phyloP scores from a whole-genome alignment of 805 yeast genomes.

The Ogataea pini region DNA sequence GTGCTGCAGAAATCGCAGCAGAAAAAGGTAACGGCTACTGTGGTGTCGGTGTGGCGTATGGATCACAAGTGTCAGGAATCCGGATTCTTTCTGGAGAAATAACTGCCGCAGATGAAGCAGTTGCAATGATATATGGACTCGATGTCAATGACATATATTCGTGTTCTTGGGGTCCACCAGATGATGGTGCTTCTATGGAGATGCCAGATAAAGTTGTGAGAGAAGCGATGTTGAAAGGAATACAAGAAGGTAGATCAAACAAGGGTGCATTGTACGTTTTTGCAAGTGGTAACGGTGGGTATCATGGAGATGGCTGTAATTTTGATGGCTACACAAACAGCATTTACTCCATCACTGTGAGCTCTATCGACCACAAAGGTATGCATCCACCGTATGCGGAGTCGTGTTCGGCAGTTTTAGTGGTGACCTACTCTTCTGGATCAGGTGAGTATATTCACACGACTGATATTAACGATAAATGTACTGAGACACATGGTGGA shows the following conservation, averaged over 20 bases:
- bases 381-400: constrained; percentile 88
- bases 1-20: constrained; percentile 97
- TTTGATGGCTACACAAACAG: constrained; percentile 97
- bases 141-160: constrained; percentile 91
- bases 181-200: constrained; percentile 84
- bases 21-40: constrained; percentile 79
- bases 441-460: constrained; percentile 87
- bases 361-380: constrained; percentile 88
- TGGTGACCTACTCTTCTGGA: constrained; percentile 90
- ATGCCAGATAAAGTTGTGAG: constrained; percentile 79
- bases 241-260: constrained; percentile 74
- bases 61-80: constrained; percentile 83
- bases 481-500: constrained; percentile 85
- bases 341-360: constrained; percentile 90
- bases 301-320: constrained; percentile 84
- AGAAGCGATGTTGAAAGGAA: constrained; percentile 82
- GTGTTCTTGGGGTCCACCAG: constrained; percentile 98
- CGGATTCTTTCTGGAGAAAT: constrained; percentile 82
- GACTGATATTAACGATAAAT: constrained; percentile 69
- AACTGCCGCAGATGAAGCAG: constrained; percentile 87
- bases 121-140: constrained; percentile 75
- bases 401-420: constrained; percentile 92
- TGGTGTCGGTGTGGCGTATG: constrained; percentile 96
- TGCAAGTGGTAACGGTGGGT: constrained; percentile 95
- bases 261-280: constrained; percentile 91